A percentile compares a stretch with the other conserved stretches of the same genome.
These are phyloP conservation scores for Tolypocladium cylindrosporum DNA, from an alignment of 2,329 filamentous ascomycete species.

Conservation along the genomic window DNA sequence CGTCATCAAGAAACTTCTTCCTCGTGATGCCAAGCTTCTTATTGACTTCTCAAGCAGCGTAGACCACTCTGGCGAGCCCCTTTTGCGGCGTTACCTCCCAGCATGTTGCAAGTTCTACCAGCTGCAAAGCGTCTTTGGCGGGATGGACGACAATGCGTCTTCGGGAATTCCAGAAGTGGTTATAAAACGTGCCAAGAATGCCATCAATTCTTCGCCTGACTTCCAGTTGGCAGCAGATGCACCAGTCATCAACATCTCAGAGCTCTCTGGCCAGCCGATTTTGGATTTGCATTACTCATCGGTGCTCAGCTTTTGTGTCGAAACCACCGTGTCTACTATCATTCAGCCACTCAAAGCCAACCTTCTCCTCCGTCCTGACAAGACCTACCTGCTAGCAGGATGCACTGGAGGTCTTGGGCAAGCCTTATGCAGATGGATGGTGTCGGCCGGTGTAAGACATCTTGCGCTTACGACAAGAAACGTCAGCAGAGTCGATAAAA, in stretches of 20 bases:
- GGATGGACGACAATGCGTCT: not conserved
- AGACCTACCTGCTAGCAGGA: constrained; percentile 23
- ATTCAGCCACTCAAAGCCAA: not conserved
- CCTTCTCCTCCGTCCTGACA: constrained; percentile 11
- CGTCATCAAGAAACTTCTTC: not conserved
- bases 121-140: not conserved
- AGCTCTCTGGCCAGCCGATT: not conserved
- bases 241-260: not conserved
- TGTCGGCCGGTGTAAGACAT: constrained; percentile 22
- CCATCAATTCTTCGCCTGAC: not conserved
- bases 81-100: not conserved
- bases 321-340: not conserved
- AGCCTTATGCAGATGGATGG: constrained; percentile 30
- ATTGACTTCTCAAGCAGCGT: not conserved
- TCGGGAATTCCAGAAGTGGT: not conserved
- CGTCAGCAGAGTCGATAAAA: constrained; percentile 22
- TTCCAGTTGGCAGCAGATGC: not conserved
- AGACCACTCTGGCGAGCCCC: not conserved
- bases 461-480: constrained; percentile 25
- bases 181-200: not conserved
- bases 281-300: not conserved
- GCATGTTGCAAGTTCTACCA: not conserved
- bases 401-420: constrained; percentile 23
- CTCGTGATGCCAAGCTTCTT: not conserved
- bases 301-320: not conserved